Conservation (phyloP, 2,329 filamentous ascomycete species). For the Geosmithia flava region DNA sequence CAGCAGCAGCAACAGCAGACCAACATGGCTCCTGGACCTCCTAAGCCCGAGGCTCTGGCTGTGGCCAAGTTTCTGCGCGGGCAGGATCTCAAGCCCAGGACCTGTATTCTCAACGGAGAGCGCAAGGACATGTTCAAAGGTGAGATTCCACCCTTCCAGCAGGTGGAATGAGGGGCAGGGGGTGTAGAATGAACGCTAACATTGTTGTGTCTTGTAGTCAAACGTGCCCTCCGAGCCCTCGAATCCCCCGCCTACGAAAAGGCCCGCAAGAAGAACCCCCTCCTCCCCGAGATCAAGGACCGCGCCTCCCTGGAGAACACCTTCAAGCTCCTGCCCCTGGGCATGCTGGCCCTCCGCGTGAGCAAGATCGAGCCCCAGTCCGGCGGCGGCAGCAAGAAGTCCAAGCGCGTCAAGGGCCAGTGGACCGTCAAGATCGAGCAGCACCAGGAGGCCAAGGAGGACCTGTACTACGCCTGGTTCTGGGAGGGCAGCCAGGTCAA, state of each 20-base stretch:
- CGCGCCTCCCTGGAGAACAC: conserved; percentile 80
- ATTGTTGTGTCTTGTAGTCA: conserved; percentile 45
- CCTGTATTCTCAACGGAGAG: conserved; percentile 89
- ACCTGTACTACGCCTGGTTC: conserved; percentile 93
- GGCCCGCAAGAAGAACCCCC: conserved; percentile 77
- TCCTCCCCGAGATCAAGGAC: conserved; percentile 79
- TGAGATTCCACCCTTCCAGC: not conserved
- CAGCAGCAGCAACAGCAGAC: conserved; percentile 37
- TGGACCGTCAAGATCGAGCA: conserved; percentile 96
- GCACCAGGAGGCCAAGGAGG: conserved; percentile 78
- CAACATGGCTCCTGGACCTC: conserved; percentile 64
- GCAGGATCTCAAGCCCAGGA: conserved; percentile 80
- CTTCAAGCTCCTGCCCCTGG: conserved; percentile 91
- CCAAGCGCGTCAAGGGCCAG: conserved; percentile 85
- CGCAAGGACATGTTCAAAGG: conserved; percentile 97
- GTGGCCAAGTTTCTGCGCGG: conserved; percentile 76
- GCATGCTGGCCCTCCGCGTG: conserved; percentile 85
- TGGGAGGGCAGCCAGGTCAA: conserved; percentile 92
- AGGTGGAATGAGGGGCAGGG: not conserved
- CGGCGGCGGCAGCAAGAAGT: conserved; percentile 51
- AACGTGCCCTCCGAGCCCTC: conserved; percentile 84
- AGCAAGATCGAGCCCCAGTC: conserved; percentile 60
- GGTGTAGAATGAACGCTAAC: too few relatives aligned
- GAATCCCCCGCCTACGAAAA: conserved; percentile 84
- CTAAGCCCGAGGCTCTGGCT: conserved; percentile 79